A percentile compares a stretch with the other conserved stretches of the same genome.
Evolutionary conservation across 2,329 filamentous ascomycete species (phyloP).

Genomic region (Scedosporium boydii): DNA sequence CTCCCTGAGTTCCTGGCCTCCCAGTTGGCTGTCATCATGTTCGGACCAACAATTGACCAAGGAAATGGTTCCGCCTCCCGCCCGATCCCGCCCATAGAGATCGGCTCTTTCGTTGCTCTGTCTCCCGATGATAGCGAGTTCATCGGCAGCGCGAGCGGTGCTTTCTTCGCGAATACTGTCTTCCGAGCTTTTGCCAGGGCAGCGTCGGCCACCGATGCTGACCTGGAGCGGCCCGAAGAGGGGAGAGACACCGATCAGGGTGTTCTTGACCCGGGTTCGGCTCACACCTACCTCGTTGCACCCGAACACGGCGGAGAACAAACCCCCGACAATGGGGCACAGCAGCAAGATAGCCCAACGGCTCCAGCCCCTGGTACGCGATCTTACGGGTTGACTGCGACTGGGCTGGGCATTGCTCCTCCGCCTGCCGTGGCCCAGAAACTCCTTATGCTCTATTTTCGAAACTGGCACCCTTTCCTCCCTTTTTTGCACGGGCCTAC

Average conservation of each 20-base stretch:
- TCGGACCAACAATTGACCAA: too few species aligned
- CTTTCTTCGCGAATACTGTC: constrained; percentile 45
- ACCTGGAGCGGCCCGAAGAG: background rate
- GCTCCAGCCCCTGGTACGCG: background rate
- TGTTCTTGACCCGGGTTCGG: constrained; percentile 11
- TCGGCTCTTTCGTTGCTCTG: constrained; percentile 7
- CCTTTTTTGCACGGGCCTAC: constrained; percentile 41
- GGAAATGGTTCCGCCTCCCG: background rate
- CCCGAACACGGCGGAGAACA: constrained; percentile 6
- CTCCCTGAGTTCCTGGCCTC: too few species aligned
- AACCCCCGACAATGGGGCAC: background rate
- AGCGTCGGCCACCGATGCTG: constrained; percentile 12
- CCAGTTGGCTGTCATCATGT: too few species aligned
- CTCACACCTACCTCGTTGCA: constrained; percentile 11
- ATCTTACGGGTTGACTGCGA: background rate
- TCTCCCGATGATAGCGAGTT: constrained; percentile 28
- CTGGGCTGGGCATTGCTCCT: constrained; percentile 18
- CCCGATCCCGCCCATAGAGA: constrained; percentile 7
- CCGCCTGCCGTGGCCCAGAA: constrained; percentile 23
- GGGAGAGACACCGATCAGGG: background rate
- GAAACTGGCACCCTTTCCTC: constrained; percentile 41
- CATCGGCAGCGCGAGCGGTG: constrained; percentile 40
- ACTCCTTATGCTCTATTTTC: constrained; percentile 38
- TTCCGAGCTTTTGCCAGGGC: constrained; percentile 36
- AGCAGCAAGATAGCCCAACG: too few species aligned